A percentile compares a stretch with the other conserved stretches of the same genome.
phyloP scores from a whole-genome alignment of 129 eudicot species.

The carrot (Daucus carota) region DNA sequence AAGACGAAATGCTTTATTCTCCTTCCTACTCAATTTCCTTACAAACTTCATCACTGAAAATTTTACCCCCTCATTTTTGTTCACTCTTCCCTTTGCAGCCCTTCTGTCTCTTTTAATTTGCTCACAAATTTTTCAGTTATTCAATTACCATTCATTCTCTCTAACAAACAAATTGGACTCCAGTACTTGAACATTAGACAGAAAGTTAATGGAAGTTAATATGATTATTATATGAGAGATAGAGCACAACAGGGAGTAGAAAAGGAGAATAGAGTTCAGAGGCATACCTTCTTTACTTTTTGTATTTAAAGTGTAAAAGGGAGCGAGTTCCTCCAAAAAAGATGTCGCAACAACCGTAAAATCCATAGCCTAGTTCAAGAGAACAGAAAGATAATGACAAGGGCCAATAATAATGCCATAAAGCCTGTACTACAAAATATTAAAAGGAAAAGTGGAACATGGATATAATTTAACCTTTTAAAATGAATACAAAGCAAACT shows the following conservation, averaged over 20 bases:
- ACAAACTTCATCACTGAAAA: neutral
- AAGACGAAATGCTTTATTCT: neutral
- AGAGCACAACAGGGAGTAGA: constrained; percentile 3
- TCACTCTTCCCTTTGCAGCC: neutral
- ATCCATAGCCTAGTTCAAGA: constrained; percentile 64
- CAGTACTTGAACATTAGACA: constrained; percentile 1
- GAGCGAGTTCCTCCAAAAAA: constrained; percentile 83
- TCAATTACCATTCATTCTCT: neutral
- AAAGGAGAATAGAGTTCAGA: neutral
- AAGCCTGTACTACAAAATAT: neutral
- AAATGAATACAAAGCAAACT: neutral
- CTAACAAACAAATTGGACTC: neutral
- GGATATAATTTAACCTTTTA: neutral
- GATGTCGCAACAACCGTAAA: constrained; percentile 69
- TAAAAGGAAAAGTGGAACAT: neutral
- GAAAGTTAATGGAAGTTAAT: neutral
- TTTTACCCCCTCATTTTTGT: neutral
- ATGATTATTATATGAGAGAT: neutral
- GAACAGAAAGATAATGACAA: neutral
- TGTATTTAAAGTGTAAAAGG: constrained; percentile 43
- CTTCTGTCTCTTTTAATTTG: neutral
- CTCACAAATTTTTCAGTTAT: neutral
- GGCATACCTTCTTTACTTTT: constrained; percentile 48
- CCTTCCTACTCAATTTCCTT: neutral
- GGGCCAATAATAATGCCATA: neutral